Evolutionary conservation across 1,284 basidiomycete species (phyloP), one percentile per base, ranked within the genome.

Genomic region (Papiliotrema fonsecae): DNA sequence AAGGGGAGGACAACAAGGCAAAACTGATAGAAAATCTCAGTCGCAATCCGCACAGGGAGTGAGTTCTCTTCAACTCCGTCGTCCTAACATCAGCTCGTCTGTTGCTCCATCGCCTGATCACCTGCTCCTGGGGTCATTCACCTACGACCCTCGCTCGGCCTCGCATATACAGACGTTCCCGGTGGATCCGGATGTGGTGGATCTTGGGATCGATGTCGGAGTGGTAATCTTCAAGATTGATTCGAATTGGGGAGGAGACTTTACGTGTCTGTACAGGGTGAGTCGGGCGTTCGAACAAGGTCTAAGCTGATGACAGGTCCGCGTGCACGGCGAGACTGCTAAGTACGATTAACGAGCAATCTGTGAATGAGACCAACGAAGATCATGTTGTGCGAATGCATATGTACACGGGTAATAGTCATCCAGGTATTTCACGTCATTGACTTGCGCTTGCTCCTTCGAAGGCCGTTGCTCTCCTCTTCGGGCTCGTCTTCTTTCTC

Each of bases 231-330:
- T 96, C 62, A 75, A 81, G 56, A 76, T 97, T 57, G 78, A 82
- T 67, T 86, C 78, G 64, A 97, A 97, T 67, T 94, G 90, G 83
- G 94, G 93, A 25, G 80, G 80, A 64, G 82, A 85, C 54, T 87
- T 81, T 65, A 97, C 93, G 0, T 97, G 93, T 72, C 67, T 97
- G 30, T 97, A 97, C 72, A 82, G 93, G 45, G 79, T 97, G 44
- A 60, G 73, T 67, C 25, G 10, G 19, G 13, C 3, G 21, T 2
- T 19, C 24, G 7, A 24, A 31, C 6, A 16, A 19, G 19, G 21
- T 13, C 18, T 37, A 25, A 27, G 34, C 21, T 37, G n/a, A n/a
- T 30, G 18, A 6, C 45, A 64, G 58, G 53, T 61, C 16, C 57
- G 60, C 11, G 56, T 61, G 1, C 60, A 64, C 50, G 56, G 58